Conservation (phyloP, 805 yeast genomes). For the Ogataea parapolymorpha region DNA sequence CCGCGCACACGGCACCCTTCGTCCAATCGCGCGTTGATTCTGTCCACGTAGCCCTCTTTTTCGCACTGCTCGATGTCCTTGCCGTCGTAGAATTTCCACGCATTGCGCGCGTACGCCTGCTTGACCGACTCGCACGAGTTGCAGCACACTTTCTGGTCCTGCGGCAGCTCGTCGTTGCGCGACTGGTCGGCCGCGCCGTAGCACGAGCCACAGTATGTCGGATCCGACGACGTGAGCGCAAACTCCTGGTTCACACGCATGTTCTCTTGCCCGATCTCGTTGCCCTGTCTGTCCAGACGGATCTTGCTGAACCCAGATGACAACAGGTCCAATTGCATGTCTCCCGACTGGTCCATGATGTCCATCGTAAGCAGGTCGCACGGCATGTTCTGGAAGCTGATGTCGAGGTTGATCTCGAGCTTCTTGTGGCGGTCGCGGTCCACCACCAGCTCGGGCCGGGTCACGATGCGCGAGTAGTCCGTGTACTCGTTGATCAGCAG, state of each 20-base stretch:
- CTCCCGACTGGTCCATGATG: constrained; percentile 86
- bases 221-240: constrained; percentile 22
- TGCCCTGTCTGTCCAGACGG: constrained; percentile 56
- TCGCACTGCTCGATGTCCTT: constrained; percentile 86
- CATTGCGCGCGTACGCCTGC: constrained; percentile 68
- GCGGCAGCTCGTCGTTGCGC: constrained; percentile 38
- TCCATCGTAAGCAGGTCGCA: constrained; percentile 82
- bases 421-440: constrained; percentile 76
- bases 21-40: constrained; percentile 51
- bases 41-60: constrained; percentile 75
- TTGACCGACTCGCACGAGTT: constrained; percentile 81
- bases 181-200: constrained; percentile 75
- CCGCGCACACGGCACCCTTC: constrained; percentile 94
- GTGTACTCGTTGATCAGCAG: constrained; percentile 71
- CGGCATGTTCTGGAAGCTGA: constrained; percentile 81
- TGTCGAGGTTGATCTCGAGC: constrained; percentile 75
- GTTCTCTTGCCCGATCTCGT: constrained; percentile 37
- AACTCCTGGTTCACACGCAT: constrained; percentile 39
- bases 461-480: constrained; percentile 64
- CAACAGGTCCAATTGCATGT: constrained; percentile 68
- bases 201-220: constrained; percentile 79
- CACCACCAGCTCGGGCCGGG: constrained; percentile 82
- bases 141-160: constrained; percentile 61
- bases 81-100: constrained; percentile 93
- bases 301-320: constrained; percentile 69